A percentile compares a stretch with the other conserved stretches of the same genome.
Evolutionary conservation across 495 filamentous ascomycete species (phyloP).

Genomic region (Chlorociboria aeruginascens): DNA sequence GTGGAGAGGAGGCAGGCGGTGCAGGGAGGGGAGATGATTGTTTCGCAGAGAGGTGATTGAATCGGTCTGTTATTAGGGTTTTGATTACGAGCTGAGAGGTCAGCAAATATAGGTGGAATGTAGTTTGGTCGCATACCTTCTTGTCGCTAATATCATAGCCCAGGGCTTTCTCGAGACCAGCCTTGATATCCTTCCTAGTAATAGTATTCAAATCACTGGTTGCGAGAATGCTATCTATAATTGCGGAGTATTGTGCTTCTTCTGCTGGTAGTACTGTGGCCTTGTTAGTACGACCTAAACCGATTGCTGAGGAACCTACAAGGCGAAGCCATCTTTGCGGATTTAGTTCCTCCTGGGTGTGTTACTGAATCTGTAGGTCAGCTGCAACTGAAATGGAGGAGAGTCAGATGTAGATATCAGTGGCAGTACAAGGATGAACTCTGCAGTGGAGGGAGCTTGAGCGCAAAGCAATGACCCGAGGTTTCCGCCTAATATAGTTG

Average conservation of each 20-base stretch:
- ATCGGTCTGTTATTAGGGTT: slow-evolving; percentile 74
- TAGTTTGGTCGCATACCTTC: slow-evolving; percentile 47
- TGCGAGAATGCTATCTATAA: slow-evolving; percentile 86
- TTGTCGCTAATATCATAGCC: slow-evolving; percentile 74
- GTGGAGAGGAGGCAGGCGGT: slow-evolving; percentile 3
- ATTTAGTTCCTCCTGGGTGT: too few relatives aligned
- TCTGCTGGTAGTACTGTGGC: slow-evolving; percentile 14
- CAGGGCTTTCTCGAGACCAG: slow-evolving; percentile 61
- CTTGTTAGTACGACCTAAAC: too few relatives aligned
- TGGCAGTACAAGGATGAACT: too few relatives aligned
- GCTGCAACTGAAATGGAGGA: too few relatives aligned
- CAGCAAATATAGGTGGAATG: too few relatives aligned
- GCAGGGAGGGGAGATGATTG: slow-evolving; percentile 22
- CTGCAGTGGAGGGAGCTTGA: too few relatives aligned
- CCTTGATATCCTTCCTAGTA: slow-evolving; percentile 84
- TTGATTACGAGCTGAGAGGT: slow-evolving; percentile 44
- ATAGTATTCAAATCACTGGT: slow-evolving; percentile 78
- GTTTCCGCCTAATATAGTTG: too few relatives aligned
- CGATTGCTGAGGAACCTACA: too few relatives aligned
- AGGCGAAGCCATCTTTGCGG: too few relatives aligned
- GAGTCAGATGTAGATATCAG: too few relatives aligned
- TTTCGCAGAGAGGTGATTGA: slow-evolving; percentile 61
- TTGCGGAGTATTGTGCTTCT: slow-evolving; percentile 50
- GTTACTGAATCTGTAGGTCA: too few relatives aligned
- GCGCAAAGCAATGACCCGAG: too few relatives aligned